Evolutionary conservation across 495 filamentous ascomycete genomes (phyloP), one percentile per base, ranked within the genome.

Genomic region (Niebla homalea): DNA sequence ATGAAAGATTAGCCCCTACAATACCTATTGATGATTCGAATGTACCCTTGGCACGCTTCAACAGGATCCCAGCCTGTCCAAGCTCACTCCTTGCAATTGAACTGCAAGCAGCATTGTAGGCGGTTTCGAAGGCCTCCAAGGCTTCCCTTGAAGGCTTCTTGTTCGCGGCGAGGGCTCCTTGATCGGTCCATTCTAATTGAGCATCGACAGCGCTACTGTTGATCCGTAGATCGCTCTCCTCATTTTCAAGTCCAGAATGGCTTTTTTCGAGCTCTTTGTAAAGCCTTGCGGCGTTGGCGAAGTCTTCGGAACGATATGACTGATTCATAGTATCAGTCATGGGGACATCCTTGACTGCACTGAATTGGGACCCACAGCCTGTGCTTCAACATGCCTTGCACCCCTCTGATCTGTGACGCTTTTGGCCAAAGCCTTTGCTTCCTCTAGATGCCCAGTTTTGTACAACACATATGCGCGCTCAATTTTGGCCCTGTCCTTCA

Each of bases 391-490:
- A 70, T 97, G 92, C 58, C 73, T 75, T 49, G 87, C 70, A 35
- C 84, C 84, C 55, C 87, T 73, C n/a, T 62, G 54, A 48, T 63
- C 61, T 6, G 64, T 70, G 15, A 69, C 59, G n/a, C 68, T 59
- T 29, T 75, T 72, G 14, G 81, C 72, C 19, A 76, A 67, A 14
- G 73, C 62, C 8, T 70, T 73, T n/a, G 92, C 89, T 56, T 85
- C 77, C 16, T 76, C 70, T n/a, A 85, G 70, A 37, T 81, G 67
- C 22, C 89, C 89, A 11, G 77, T 74, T 62, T 93, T 96, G 68
- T 97, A 99, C 19, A 94, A 71, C 16, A 85, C 83, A 73, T 99
- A 99, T 3, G 87, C 85, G 62, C 84, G 84, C 67, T 95, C 92
- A 40, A 94, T 65, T 11, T 70, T 58, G 22, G 84, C 89, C 35